A percentile compares a stretch with the other conserved stretches of the same genome.
Conservation (phyloP, 2,329 filamentous ascomycete species). For the Cercospora sojina region DNA sequence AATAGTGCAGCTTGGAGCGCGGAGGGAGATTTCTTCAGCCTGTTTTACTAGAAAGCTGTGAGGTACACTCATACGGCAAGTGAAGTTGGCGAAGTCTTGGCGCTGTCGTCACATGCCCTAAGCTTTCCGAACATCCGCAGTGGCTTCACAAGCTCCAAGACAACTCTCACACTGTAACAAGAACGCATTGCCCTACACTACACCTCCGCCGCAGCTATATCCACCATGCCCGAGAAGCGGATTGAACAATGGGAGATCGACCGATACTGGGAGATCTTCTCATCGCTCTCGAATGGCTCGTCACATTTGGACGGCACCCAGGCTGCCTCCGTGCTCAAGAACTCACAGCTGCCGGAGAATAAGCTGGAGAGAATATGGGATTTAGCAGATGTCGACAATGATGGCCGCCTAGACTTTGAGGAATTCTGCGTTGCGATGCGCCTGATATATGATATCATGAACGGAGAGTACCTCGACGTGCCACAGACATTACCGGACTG, state of each 20-base stretch:
- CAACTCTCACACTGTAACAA: neutral
- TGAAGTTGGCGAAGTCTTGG: neutral
- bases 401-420: conserved; percentile 97
- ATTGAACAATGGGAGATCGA: conserved; percentile 74
- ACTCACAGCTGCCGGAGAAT: conserved; percentile 68
- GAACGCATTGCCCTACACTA: neutral
- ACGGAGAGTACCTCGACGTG: conserved; percentile 91
- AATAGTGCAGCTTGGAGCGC: neutral
- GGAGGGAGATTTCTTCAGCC: neutral
- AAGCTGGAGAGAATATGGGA: conserved; percentile 99
- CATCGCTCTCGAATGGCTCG: conserved; percentile 63
- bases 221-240: conserved; percentile 42
- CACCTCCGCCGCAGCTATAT: conserved; percentile 18
- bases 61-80: neutral
- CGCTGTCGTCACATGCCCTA: conserved; percentile 11
- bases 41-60: neutral
- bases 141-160: neutral
- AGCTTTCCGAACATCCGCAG: conserved; percentile 6
- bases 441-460: conserved; percentile 94
- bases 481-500: conserved; percentile 84
- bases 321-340: conserved; percentile 70
- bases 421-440: conserved; percentile 99
- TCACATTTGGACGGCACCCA: conserved; percentile 66
- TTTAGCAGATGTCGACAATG: conserved; percentile 92
- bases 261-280: conserved; percentile 78